A percentile compares a stretch with the other conserved stretches of the same genome.
These are phyloP conservation scores for Codiaeum variegatum DNA, from an alignment of 441 rosid genomes.

Conservation along the genomic window DNA sequence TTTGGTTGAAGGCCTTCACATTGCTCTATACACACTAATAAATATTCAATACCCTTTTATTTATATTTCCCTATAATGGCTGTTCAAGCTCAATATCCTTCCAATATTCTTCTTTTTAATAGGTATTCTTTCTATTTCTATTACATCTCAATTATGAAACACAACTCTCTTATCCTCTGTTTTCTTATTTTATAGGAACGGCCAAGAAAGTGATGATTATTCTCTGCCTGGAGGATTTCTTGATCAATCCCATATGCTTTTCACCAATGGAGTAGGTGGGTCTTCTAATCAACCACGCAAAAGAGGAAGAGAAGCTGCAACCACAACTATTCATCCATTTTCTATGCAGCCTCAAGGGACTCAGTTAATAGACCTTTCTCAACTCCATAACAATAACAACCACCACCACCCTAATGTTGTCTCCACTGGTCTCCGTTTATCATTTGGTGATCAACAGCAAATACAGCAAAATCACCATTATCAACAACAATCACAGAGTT, in stretches of 20 bases:
- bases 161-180: neutral
- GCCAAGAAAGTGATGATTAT: constrained; percentile 60
- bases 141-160: no score
- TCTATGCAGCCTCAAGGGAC: constrained; percentile 44
- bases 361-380: constrained; percentile 59
- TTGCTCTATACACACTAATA: constrained; percentile 8
- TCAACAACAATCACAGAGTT: constrained; percentile 33
- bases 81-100: constrained; percentile 81
- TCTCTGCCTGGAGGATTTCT: constrained; percentile 54
- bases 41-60: neutral
- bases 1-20: constrained; percentile 26
- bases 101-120: constrained; percentile 71
- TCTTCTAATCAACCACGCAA: constrained; percentile 36
- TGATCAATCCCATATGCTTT: constrained; percentile 59
- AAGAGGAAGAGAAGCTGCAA: constrained; percentile 47
- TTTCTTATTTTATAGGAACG: constrained; percentile 41
- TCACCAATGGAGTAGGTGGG: constrained; percentile 50
- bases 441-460: constrained; percentile 55
- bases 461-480: constrained; percentile 32
- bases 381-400: constrained; percentile 41
- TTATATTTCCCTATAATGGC: constrained; percentile 51
- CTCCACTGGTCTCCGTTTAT: constrained; percentile 77
- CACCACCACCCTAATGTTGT: constrained; percentile 44
- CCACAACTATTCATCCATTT: constrained; percentile 31
- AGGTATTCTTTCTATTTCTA: no score